Evolutionary conservation across 2,329 filamentous ascomycete species (phyloP).

Genomic region (Calonectria pauciramosa): DNA sequence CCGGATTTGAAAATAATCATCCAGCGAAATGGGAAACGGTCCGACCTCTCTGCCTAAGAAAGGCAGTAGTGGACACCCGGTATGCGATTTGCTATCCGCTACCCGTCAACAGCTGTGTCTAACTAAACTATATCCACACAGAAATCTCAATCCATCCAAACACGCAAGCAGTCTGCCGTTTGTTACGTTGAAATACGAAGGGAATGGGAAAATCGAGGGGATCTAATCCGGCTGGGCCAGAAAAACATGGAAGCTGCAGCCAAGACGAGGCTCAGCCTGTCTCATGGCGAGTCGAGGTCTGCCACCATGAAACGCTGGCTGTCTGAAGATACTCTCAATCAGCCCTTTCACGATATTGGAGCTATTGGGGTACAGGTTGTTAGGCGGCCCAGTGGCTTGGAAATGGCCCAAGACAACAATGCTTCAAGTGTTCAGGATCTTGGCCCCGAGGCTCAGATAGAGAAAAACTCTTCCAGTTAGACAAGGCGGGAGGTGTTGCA

Average conservation of each 20-base stretch:
- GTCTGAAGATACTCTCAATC: neutral
- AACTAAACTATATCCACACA: neutral
- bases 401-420: neutral
- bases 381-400: neutral
- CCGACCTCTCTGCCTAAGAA: neutral
- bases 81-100: neutral
- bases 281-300: neutral
- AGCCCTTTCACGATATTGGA: neutral
- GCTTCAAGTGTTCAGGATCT: neutral
- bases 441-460: neutral
- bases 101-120: neutral
- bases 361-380: neutral
- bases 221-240: neutral
- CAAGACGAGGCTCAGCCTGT: neutral
- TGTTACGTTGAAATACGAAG: neutral
- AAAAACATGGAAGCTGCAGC: neutral
- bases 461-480: too few species aligned
- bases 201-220: neutral
- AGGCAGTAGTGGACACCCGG: neutral
- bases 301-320: neutral
- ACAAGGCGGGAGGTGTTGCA: neutral
- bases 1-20: neutral
- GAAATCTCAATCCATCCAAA: neutral
- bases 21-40: neutral
- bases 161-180: neutral